phyloP scores from a whole-genome alignment of 192 early-diverging fungal species.

The Gigaspora rosea region DNA sequence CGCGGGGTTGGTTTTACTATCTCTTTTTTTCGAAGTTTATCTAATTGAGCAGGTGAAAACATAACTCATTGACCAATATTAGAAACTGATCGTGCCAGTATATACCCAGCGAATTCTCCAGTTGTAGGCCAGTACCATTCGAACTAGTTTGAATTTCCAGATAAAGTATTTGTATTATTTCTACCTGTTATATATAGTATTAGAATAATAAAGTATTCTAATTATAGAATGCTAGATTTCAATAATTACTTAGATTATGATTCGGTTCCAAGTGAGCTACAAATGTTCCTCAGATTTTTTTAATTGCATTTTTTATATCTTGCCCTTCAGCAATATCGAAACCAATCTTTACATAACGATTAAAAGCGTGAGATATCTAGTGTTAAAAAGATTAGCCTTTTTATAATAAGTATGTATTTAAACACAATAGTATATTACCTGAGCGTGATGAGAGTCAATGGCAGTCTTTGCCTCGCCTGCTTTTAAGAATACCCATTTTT shows the following conservation, averaged over 20 bases:
- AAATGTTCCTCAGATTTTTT: neutral
- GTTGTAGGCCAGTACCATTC: conserved; percentile 1
- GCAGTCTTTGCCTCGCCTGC: no score
- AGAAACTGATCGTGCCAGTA: neutral
- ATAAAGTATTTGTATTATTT: neutral
- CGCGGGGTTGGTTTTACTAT: neutral
- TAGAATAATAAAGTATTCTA: neutral
- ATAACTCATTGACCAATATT: neutral
- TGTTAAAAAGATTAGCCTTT: no score
- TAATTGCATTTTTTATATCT: no score
- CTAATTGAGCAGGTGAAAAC: neutral
- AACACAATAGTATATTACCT: no score
- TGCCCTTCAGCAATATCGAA: no score
- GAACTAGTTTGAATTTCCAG: neutral
- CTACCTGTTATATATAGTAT: neutral
- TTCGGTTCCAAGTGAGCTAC: neutral
- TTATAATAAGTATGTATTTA: no score
- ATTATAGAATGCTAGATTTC: neutral
- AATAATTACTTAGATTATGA: neutral
- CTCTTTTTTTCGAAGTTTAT: neutral
- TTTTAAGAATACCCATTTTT: no score
- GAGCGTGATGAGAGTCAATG: no score
- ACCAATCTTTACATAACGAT: no score
- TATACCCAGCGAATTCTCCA: neutral
- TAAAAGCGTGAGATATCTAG: no score